Evolutionary conservation across 768 basidiomycete genomes (phyloP), one percentile per base, ranked within the genome.

Genomic region (Gloeostereum incarnatum): DNA sequence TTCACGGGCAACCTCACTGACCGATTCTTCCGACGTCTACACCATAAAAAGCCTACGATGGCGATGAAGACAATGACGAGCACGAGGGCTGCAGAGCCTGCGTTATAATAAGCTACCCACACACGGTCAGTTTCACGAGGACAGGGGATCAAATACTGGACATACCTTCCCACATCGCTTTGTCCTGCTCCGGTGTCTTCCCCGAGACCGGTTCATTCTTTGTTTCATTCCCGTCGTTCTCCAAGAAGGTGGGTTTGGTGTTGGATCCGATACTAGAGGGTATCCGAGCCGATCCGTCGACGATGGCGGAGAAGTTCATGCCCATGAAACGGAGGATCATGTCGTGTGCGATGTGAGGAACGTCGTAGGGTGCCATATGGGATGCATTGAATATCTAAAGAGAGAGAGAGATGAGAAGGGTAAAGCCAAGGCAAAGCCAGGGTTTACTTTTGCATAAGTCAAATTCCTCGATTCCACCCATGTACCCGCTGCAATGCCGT

Each of bases 321-420:
- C 78, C 82, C 81, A 97, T 89, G 66, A 99, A 99, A 10, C 96
- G 87, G 27, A 96, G 75, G 49, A 99, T 94, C 96, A 98, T 97
- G 58, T 99, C 96, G 56, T 97, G 91, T 3, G 93, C 69, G 14
- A 82, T 77, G 36, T 87, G 73, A 0, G 92, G 93, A 9, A 85
- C 66, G 57, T 99, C 94, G 57, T 67, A 84, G 9, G 85, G 81
- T 6, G 77, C 94, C 96, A 98, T 99, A 59, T 98, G 96, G 1
- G 93, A 97, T 2, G 90, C 88, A 42, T 91, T 87, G 58, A 82
- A 85, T 18, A 96, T 74, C 88, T 92, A 41, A 35, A 5, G 11
- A 29, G 7, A 24, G 18, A 16, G 7, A 26, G 19, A 25, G 16
- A 14, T 18, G 35, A 38, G 22, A 22, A 35, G 23, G 23, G 29